Percentiles rank a stretch among this genome's conserved stretches.
Evolutionary conservation across 139 green algal genomes (phyloP).

Genomic region (Volvox africanus): DNA sequence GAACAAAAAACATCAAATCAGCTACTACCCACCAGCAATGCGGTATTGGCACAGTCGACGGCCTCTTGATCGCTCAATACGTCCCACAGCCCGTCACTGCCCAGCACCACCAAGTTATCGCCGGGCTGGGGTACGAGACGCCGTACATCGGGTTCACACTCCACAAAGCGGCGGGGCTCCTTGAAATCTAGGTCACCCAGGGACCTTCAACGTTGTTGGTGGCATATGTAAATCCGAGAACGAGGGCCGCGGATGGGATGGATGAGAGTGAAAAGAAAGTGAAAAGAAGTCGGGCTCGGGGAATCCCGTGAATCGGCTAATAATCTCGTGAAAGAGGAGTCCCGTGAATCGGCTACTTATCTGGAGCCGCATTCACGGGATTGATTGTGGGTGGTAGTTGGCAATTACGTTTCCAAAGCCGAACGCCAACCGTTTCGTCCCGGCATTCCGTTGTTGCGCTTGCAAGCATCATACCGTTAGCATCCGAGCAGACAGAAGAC

Average conservation of each 20-base stretch:
- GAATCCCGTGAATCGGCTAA: too few species aligned
- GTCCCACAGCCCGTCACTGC: slow-evolving; percentile 65
- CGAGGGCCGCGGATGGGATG: neutral
- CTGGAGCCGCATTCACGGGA: too few species aligned
- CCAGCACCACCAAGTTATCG: slow-evolving; percentile 53
- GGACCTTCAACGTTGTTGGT: slow-evolving; percentile 41
- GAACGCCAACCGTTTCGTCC: too few species aligned
- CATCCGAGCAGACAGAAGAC: too few species aligned
- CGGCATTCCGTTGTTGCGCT: too few species aligned
- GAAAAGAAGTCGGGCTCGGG: neutral
- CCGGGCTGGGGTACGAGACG: slow-evolving; percentile 34
- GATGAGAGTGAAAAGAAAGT: neutral
- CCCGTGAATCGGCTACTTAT: too few species aligned
- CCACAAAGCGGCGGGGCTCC: slow-evolving; percentile 71
- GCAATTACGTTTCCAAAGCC: too few species aligned
- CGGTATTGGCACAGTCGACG: slow-evolving; percentile 56
- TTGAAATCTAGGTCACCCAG: slow-evolving; percentile 86
- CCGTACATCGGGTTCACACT: slow-evolving; percentile 71
- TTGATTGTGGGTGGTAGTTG: too few species aligned
- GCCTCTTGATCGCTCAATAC: slow-evolving; percentile 71
- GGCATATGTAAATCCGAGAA: too few species aligned
- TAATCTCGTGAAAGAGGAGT: too few species aligned
- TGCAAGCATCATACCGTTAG: too few species aligned
- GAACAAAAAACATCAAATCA: too few species aligned
- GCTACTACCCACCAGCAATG: slow-evolving; percentile 39